phyloP scores from a whole-genome alignment of 129 eudicot species.

The Logfia minima region DNA sequence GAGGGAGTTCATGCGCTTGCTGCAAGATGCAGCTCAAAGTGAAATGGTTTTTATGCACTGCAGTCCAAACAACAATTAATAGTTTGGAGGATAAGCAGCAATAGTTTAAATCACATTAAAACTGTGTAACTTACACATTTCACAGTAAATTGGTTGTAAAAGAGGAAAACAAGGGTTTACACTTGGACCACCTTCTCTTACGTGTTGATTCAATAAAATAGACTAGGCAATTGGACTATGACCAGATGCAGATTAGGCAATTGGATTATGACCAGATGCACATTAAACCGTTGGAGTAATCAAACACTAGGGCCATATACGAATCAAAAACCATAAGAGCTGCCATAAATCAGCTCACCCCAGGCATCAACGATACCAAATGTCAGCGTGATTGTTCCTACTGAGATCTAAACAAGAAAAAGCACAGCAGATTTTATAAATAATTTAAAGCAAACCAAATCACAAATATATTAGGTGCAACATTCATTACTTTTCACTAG shows the following conservation, averaged over 20 bases:
- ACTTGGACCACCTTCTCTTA: too few relatives aligned
- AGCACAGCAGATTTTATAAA: not conserved
- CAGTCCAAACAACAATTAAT: too few relatives aligned
- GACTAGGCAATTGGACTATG: not conserved
- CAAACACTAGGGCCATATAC: not conserved
- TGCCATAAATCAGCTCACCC: constrained; percentile 6
- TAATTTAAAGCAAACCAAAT: not conserved
- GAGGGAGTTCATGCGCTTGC: too few relatives aligned
- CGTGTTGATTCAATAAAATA: not conserved
- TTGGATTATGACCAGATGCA: not conserved
- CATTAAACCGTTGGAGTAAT: not conserved
- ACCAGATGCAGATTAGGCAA: not conserved
- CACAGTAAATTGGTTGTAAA: too few relatives aligned
- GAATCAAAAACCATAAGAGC: not conserved
- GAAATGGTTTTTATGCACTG: too few relatives aligned
- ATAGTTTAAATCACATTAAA: too few relatives aligned
- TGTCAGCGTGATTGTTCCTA: not conserved
- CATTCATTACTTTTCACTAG: constrained; percentile 40
- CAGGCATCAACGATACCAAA: constrained; percentile 21
- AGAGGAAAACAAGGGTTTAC: too few relatives aligned
- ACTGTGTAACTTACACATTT: too few relatives aligned
- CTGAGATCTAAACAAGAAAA: too few relatives aligned
- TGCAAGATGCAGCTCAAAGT: too few relatives aligned
- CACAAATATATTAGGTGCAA: constrained; percentile 40
- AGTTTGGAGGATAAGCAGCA: too few relatives aligned